Evolutionary conservation across 495 filamentous ascomycete genomes (phyloP).

Genomic region (Penicillium ochrochloron): DNA sequence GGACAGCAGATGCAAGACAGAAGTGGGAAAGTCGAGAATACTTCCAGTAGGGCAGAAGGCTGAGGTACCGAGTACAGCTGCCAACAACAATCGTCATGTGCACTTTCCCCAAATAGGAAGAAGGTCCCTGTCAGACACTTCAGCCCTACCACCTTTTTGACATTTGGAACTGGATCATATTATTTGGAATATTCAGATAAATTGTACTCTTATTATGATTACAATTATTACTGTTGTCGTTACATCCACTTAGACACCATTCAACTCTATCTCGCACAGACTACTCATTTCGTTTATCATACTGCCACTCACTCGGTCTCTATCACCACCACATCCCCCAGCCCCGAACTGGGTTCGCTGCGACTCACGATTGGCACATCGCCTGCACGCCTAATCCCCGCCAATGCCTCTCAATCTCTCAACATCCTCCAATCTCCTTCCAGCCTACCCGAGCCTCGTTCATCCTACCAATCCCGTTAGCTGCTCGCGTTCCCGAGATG

Average conservation of each 20-base stretch:
- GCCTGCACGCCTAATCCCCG: constrained; percentile 8
- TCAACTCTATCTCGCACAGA: neutral
- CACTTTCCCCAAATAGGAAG: constrained; percentile 21
- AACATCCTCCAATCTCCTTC: constrained; percentile 1
- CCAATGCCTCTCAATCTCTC: neutral
- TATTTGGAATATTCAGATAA: neutral
- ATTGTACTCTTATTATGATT: neutral
- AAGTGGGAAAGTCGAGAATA: neutral
- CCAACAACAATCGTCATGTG: constrained; percentile 6
- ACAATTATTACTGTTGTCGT: neutral
- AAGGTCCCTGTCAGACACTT: constrained; percentile 4
- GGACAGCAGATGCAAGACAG: neutral
- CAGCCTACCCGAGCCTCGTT: neutral
- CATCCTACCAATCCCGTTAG: neutral
- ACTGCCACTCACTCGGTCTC: constrained; percentile 12
- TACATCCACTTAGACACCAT: neutral
- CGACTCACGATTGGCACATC: neutral
- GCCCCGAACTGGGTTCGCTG: neutral
- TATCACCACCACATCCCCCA: neutral
- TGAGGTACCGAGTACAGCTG: neutral
- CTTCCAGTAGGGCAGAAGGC: neutral
- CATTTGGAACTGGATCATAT: neutral
- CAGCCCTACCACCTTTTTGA: constrained; percentile 21
- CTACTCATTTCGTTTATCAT: neutral
- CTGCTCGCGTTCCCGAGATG: neutral